Evolutionary conservation across 169 alveolate species (phyloP).

Genomic region (Plasmodium malariae): DNA sequence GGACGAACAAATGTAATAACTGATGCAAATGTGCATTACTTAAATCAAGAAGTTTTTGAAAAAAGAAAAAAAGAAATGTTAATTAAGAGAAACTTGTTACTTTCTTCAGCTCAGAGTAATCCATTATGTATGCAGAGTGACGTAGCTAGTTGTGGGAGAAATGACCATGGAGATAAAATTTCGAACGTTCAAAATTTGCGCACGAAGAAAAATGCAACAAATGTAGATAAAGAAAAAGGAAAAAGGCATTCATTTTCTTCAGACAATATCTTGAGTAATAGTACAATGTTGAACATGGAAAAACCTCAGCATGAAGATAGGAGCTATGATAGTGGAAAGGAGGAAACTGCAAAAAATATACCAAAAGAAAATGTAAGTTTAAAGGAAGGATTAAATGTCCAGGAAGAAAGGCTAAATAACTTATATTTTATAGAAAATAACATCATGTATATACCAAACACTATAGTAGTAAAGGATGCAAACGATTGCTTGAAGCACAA

Average conservation of each 20-base stretch:
- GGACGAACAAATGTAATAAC: slow-evolving; percentile 92
- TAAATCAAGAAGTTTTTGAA: slow-evolving; percentile 51
- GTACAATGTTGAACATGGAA: not conserved
- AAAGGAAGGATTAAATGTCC: not conserved
- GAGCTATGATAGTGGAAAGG: not conserved
- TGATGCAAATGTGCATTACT: slow-evolving; percentile 68
- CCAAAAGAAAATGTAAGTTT: not conserved
- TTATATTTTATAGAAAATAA: slow-evolving; percentile 49
- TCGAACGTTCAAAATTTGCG: not conserved
- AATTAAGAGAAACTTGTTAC: not conserved
- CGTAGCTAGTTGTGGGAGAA: not conserved
- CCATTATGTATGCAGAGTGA: not conserved
- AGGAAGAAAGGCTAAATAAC: not conserved
- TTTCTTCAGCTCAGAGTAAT: not conserved
- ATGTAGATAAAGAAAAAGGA: not conserved
- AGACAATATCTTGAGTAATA: not conserved
- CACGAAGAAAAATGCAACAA: not conserved
- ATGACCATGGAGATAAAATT: not conserved
- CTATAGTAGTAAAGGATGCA: slow-evolving; percentile 91
- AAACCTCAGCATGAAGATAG: not conserved
- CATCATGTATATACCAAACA: slow-evolving; percentile 56
- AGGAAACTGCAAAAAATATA: not conserved
- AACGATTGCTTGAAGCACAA: slow-evolving; percentile 91
- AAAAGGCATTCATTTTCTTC: not conserved
- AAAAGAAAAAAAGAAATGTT: not conserved